Evolutionary conservation across 305 asterid genomes (phyloP), one percentile per base, ranked within the genome.

Genomic region (Lippia alba): DNA sequence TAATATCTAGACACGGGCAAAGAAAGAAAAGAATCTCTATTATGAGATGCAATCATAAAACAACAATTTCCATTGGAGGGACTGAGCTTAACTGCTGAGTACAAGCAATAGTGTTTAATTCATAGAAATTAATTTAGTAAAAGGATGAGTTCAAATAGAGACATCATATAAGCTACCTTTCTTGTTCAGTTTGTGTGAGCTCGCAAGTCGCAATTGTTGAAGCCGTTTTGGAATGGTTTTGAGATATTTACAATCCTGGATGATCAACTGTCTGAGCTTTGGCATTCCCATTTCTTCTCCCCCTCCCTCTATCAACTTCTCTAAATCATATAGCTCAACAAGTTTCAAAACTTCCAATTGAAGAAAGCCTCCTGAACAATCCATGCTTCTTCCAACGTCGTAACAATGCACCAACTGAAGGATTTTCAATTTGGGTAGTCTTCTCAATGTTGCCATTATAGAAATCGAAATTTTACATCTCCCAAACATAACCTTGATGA

Each of bases 281-380:
- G 56, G 56, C 12, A 49, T 51, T 51, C 56, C 24, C 24, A 1
- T 51, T 18, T 51, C 56, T 17, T 51, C 24, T 16, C 56, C 56
- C 30, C 16, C 56, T 51, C 56, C 56, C 30, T 51, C 56, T 51
- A 51, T 17, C 56, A 51, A 51, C 56, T 51, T 24, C 11, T 51
- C 24, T 51, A 51, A 15, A 5, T 51, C 12, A 6, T 0, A 1
- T 17, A 51, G 17, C 12, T 5, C 7, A 5, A 15, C 3, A 15
- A 51, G 30, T 16, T 51, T 6, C 24, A 51, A 51, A 51, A 51
- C 30, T 51, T 51, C 56, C 8, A 51, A 6, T 17, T 51, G 24
- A 51, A 18, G 56, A 51, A 51, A 16, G 56, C 32, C 56, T 8
- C 56, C 56, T 17, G 56, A 51, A 6, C 0, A 17, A 51, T 51